Conservation (phyloP, 1,139 yeast genomes). For the Hansenula sp. region DNA sequence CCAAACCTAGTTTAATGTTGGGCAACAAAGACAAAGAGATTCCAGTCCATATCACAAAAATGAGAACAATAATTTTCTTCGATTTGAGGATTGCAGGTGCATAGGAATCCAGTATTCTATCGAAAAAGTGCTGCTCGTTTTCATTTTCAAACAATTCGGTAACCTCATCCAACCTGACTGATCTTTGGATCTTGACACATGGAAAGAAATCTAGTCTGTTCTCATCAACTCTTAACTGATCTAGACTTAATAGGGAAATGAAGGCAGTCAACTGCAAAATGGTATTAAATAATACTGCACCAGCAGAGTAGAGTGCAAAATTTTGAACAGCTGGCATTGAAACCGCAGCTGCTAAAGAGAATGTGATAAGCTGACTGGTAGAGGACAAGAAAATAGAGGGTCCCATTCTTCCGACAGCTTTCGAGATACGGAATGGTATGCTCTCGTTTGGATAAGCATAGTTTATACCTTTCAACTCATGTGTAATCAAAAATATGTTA, state of each 20-base stretch:
- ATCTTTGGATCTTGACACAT: constrained; percentile 34
- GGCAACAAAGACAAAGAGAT: constrained; percentile 70
- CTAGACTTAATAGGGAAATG: constrained; percentile 66
- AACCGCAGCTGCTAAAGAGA: constrained; percentile 73
- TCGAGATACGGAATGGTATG: constrained; percentile 53
- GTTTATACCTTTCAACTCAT: constrained; percentile 62
- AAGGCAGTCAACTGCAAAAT: constrained; percentile 78
- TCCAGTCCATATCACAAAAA: constrained; percentile 63
- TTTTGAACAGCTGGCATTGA: constrained; percentile 95
- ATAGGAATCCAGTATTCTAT: constrained; percentile 38
- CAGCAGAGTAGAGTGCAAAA: constrained; percentile 88
- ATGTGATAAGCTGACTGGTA: constrained; percentile 70
- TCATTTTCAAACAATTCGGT: constrained; percentile 22
- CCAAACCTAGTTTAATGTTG: constrained; percentile 69
- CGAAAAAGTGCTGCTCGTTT: constrained; percentile 27
- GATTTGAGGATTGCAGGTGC: constrained; percentile 57
- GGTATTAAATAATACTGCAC: constrained; percentile 77
- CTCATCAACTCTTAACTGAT: constrained; percentile 57
- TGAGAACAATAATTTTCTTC: constrained; percentile 43
- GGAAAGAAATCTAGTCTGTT: constrained; percentile 59
- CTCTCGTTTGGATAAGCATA: constrained; percentile 40
- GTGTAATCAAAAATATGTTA: constrained; percentile 81
- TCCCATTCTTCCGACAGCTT: constrained; percentile 69
- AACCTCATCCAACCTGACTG: constrained; percentile 17
- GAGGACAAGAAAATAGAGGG: constrained; percentile 85